Evolutionary conservation across 1,284 basidiomycete genomes (phyloP).

Genomic region (Blastosporella zonata): DNA sequence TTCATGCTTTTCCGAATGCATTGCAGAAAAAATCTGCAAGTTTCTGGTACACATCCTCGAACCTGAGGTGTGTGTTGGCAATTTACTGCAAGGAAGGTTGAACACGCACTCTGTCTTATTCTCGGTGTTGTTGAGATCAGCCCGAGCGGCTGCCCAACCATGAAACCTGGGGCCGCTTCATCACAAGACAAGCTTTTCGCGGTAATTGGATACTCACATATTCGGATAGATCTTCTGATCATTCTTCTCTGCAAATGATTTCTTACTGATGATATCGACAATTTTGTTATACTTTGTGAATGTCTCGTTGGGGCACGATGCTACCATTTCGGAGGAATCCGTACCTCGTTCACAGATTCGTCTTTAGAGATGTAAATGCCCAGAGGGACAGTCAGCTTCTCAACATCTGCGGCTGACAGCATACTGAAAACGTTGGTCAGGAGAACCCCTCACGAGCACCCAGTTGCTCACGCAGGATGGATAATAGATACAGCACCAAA

Average conservation of each 20-base stretch:
- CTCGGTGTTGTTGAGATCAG: slow-evolving; percentile 57
- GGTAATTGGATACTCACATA: slow-evolving; percentile 35
- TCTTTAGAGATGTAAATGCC: slow-evolving; percentile 62
- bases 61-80: slow-evolving; percentile 33
- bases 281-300: slow-evolving; percentile 48
- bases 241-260: slow-evolving; percentile 52
- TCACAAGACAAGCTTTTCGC: slow-evolving; percentile 5
- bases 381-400: slow-evolving; percentile 51
- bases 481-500: slow-evolving; percentile 50
- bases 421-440: slow-evolving; percentile 36
- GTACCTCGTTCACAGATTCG: slow-evolving; percentile 54
- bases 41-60: slow-evolving; percentile 60
- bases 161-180: slow-evolving; percentile 46
- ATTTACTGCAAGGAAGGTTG: neutral
- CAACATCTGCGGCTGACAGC: slow-evolving; percentile 53
- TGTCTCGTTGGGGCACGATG: neutral
- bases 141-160: slow-evolving; percentile 73
- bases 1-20: slow-evolving; percentile 5
- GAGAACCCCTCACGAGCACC: slow-evolving; percentile 18
- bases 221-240: slow-evolving; percentile 53
- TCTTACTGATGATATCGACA: slow-evolving; percentile 45
- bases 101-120: slow-evolving; percentile 58
- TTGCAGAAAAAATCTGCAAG: slow-evolving; percentile 50
- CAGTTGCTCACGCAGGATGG: slow-evolving; percentile 47
- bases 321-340: slow-evolving; percentile 9